phyloP scores from a whole-genome alignment of 1,139 yeast genomes.

The Sugiyamaella xylanicola region DNA sequence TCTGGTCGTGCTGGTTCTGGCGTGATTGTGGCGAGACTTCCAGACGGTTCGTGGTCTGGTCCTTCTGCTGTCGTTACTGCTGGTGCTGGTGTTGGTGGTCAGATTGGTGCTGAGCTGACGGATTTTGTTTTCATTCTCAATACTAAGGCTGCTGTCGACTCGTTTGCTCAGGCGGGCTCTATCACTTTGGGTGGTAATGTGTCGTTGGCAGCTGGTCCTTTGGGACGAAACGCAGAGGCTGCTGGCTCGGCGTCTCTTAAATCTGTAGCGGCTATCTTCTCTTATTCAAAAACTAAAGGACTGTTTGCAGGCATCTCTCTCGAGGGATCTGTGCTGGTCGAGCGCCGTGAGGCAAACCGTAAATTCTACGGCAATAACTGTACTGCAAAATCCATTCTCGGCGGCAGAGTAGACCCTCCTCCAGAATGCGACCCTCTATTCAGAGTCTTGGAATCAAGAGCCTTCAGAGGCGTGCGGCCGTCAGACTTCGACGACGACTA shows the following conservation, averaged over 20 bases:
- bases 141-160: constrained; percentile 82
- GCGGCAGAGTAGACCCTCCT: constrained; percentile 89
- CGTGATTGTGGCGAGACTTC: constrained; percentile 87
- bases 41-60: constrained; percentile 97
- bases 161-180: constrained; percentile 93
- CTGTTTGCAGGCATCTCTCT: constrained; percentile 95
- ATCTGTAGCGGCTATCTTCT: constrained; percentile 85
- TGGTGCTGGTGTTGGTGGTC: constrained; percentile 99
- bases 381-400: constrained; percentile 78
- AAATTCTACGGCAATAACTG: constrained; percentile 88
- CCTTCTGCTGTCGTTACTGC: constrained; percentile 96
- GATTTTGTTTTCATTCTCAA: constrained; percentile 94
- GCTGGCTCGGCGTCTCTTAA: constrained; percentile 93
- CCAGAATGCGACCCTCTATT: constrained; percentile 90
- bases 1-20: constrained; percentile 99
- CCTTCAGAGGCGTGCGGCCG: constrained; percentile 62
- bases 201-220: constrained; percentile 97
- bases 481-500: constrained; percentile 59
- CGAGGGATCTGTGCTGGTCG: constrained; percentile 93
- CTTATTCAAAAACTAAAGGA: constrained; percentile 96
- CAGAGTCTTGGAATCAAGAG: constrained; percentile 83
- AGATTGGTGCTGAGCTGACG: constrained; percentile 93
- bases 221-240: constrained; percentile 97
- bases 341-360: constrained; percentile 94
- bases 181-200: constrained; percentile 94